Conservation (phyloP, 2,329 filamentous ascomycete genomes). For the Graphilbum fragrans region DNA sequence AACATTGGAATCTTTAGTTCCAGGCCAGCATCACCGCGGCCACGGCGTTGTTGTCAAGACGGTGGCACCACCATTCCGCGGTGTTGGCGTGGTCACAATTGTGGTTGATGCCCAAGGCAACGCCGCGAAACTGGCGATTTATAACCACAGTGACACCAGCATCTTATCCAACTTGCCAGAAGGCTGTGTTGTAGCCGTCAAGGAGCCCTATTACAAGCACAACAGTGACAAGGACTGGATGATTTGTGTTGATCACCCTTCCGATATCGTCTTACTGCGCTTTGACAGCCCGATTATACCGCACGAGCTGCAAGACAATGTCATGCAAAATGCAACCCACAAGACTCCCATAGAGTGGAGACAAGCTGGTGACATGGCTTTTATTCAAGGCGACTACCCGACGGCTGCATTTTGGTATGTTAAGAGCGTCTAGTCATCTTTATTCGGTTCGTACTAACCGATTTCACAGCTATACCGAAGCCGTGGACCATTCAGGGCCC, state of each 20-base stretch:
- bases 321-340: constrained; percentile 5
- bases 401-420: constrained; percentile 21
- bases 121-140: constrained; percentile 23
- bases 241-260: constrained; percentile 23
- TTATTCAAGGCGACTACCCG: constrained; percentile 19
- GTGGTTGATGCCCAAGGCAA: constrained; percentile 23
- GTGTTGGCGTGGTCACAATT: constrained; percentile 21
- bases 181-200: constrained; percentile 18
- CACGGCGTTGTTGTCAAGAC: constrained; percentile 18
- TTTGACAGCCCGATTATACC: constrained; percentile 20
- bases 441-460: too few relatives aligned
- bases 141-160: constrained; percentile 19
- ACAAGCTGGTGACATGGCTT: constrained; percentile 8
- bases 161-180: constrained; percentile 14
- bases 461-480: constrained; percentile 13
- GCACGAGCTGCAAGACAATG: constrained; percentile 12
- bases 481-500: constrained; percentile 15
- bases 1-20: too few relatives aligned
- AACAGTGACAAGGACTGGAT: constrained; percentile 18
- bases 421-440: too few relatives aligned
- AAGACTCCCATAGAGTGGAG: constrained; percentile 13
- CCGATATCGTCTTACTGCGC: constrained; percentile 18
- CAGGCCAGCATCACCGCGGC: constrained; percentile 18
- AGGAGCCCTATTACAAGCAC: constrained; percentile 24
- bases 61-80: constrained; percentile 18